Base-by-base conservation (phyloP, 768 basidiomycete genomes). In the Lanmaoa pseudosensibilis region DNA sequence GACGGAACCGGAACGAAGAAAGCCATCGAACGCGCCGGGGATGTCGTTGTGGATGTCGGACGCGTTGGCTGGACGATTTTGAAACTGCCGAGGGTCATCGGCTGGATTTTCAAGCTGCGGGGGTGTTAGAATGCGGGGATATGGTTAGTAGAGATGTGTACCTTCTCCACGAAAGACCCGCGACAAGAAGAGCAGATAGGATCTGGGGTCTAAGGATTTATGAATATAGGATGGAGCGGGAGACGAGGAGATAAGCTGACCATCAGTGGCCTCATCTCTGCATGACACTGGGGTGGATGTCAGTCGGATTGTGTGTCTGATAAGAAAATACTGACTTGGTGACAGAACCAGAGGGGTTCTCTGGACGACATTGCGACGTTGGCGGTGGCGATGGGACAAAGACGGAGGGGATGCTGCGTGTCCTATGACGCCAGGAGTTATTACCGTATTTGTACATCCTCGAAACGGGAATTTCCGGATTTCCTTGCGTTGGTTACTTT, bases 201-300 rank as follows among this genome's bases (percentile, higher is more conserved):
- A 74, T 92, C 83, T 39, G 91, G 91, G 4, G 84, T 80, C 91
- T 93, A 66, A 59, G 62, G 53, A 27, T 2, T n/a, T 12, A 16
- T 57, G 50, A 54, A 16, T 4, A 30, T 12, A 15, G 46, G 30
- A 21, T 38, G 23, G 32, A 1, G 16, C 6, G 23, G 45, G 25
- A 8, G 27, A 16, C 6, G 15, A 12, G 34, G 32, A n/a, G 15
- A 38, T n/a, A 57, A 40, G 65, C 78, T 39, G 61, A 92, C 91
- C 88, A 90, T 92, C 45, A 94, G 74, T 1, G 93, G 92, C 50
- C 87, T 77, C 91, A 92, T 94, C 74, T 95, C 91, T 51, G 89
- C 85, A 69, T 86, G 80, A 67, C 94, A 96, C 93, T 94, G 66
- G 15, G 19, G 21, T 16, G 47, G 19, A 59, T 25, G 52, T 62